Conservation (phyloP, 2,329 filamentous ascomycete species). For the Leptographium lundbergii region DNA sequence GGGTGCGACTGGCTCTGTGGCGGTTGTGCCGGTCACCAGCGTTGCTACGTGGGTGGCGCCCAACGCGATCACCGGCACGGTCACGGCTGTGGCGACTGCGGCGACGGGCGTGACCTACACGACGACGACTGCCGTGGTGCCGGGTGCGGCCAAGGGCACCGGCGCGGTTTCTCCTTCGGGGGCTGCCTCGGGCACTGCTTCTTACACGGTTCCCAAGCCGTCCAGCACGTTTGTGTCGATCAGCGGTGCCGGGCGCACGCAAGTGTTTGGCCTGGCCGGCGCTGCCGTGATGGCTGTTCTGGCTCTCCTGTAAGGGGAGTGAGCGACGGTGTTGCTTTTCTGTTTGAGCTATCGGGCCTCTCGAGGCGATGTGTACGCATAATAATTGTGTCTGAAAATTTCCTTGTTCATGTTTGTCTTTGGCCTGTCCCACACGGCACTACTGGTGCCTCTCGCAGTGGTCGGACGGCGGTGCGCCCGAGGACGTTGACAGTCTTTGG, state of each 20-base stretch:
- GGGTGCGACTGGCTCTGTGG: slow-evolving; percentile 18
- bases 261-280: slow-evolving; percentile 26
- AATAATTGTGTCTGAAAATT: background rate
- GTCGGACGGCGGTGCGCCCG: background rate
- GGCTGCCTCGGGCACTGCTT: slow-evolving; percentile 15
- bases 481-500: background rate
- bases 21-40: slow-evolving; percentile 13
- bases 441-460: background rate
- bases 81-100: background rate
- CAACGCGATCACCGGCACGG: background rate
- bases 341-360: background rate
- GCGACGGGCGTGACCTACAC: slow-evolving; percentile 20
- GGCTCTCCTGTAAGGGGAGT: slow-evolving; percentile 30
- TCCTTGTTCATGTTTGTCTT: slow-evolving; percentile 6
- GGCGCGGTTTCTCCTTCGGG: slow-evolving; percentile 1
- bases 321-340: background rate
- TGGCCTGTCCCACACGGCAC: background rate
- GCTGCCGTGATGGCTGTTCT: slow-evolving; percentile 30
- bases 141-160: slow-evolving; percentile 13
- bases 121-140: slow-evolving; percentile 11
- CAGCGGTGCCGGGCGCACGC: slow-evolving; percentile 25
- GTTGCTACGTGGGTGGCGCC: background rate
- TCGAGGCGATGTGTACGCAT: background rate
- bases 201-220: slow-evolving; percentile 22
- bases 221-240: slow-evolving; percentile 20